Percentiles rank a stretch among this genome's conserved stretches.
Conservation (phyloP, 2,329 filamentous ascomycete species). For the Colletotrichum tamarilloi region DNA sequence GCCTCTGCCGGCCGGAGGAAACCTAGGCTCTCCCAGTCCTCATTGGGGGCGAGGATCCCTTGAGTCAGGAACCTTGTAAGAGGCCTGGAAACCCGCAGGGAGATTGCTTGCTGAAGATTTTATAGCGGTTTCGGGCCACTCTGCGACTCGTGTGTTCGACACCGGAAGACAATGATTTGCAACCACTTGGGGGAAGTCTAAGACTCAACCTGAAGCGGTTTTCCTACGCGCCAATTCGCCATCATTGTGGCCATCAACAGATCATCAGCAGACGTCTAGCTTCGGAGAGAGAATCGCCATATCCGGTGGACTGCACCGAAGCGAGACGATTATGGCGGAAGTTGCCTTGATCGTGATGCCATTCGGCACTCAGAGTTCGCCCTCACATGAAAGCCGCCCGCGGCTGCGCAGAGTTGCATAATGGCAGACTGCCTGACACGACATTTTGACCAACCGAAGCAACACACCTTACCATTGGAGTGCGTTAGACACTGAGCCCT, state of each 20-base stretch:
- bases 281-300: neutral
- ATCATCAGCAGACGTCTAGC: neutral
- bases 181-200: neutral
- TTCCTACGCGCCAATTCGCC: constrained; percentile 5
- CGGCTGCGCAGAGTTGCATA: constrained; percentile 1
- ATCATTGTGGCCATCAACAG: constrained; percentile 2
- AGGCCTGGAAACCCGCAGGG: neutral
- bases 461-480: constrained; percentile 18
- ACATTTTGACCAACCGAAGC: constrained; percentile 20
- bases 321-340: constrained; percentile 6
- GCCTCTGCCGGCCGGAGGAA: neutral
- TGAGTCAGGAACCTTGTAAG: neutral
- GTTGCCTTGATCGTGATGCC: neutral
- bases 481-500: constrained; percentile 6
- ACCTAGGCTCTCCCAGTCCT: neutral
- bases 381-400: constrained; percentile 2
- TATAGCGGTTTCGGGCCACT: constrained; percentile 6
- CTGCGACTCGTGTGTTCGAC: constrained; percentile 9
- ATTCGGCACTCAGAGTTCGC: constrained; percentile 15
- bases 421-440: constrained; percentile 5
- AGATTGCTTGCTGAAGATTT: constrained; percentile 1
- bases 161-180: neutral
- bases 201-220: neutral
- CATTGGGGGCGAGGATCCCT: neutral
- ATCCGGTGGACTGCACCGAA: constrained; percentile 23